Evolutionary conservation across 108 stramenopile species (phyloP), one percentile per base, ranked within the genome.

Genomic region (Nitzschia sp.): DNA sequence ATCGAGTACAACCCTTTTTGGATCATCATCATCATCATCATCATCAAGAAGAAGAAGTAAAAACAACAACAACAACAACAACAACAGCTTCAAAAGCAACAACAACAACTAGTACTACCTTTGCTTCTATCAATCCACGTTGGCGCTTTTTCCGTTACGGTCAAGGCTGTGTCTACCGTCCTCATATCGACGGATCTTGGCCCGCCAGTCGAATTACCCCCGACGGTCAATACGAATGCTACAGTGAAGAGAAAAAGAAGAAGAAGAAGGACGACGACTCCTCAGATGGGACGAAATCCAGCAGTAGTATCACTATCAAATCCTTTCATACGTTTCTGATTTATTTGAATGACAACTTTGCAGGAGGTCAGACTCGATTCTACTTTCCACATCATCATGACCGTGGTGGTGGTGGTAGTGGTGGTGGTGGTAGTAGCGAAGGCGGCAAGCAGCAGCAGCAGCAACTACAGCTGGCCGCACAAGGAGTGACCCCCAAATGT

Each of bases 131-230:
- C 21, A 88, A 88, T 66, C 63, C 69, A 19, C 62, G 84, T 13
- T 88, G 84, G 80, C 56, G 87, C 25, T 75, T 83, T 29, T 88
- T 80, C 68, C 73, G 80, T 26, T 88, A 88, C 53, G 72, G 67
- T 3, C 66, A 77, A 30, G 75, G 61, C 4, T 63, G 72, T 33
- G 72, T 81, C 33, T 88, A 85, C 65, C 72, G 87, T 48, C 85
- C 84, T 17, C 87, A 88, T 58, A 77, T 85, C 11, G 88, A 89
- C 75, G 88, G 88, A 29, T 73, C 80, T 9, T 89, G 88, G 88
- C 81, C 85, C 11, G 71, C 44, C 22, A 73, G 73, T 31, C 71
- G 75, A 2, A 59, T 83, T 9, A 75, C 70, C 66, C 33, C 32
- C 3, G 47, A 80, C 41, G 75, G 78, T 56, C 45, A 75, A 34